phyloP scores from a whole-genome alignment of 306 rosid genomes.

The Parietaria judaica region DNA sequence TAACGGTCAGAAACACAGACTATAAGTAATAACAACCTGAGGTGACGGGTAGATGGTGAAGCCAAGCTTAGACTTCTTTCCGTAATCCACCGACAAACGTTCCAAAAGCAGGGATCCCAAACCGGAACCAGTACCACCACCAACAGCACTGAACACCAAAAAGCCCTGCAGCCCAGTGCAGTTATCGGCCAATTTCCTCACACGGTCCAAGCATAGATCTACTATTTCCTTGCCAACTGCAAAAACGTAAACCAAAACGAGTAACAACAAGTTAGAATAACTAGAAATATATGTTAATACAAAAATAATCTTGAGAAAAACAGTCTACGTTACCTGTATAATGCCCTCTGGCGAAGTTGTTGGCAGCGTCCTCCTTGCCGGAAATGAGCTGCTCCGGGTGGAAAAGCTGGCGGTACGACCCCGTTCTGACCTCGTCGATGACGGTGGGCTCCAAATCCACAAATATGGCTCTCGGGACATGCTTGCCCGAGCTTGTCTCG shows the following conservation, averaged over 20 bases:
- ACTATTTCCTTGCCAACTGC: constrained; percentile 87
- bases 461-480: constrained; percentile 89
- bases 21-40: constrained; percentile 41
- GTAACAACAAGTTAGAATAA: background rate
- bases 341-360: constrained; percentile 94
- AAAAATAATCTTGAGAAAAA: background rate
- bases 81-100: constrained; percentile 90
- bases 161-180: constrained; percentile 97
- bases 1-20: too few species aligned
- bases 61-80: constrained; percentile 89
- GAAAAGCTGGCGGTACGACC: constrained; percentile 80
- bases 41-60: constrained; percentile 99
- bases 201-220: constrained; percentile 92
- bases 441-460: constrained; percentile 97
- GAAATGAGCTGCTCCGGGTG: constrained; percentile 96
- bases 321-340: constrained; percentile 46
- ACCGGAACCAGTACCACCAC: constrained; percentile 98
- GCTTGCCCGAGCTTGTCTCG: constrained; percentile 91
- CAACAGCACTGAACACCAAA: constrained; percentile 90
- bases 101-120: constrained; percentile 80
- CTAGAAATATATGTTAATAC: background rate
- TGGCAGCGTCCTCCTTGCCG: constrained; percentile 98
- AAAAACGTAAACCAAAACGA: background rate
- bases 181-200: constrained; percentile 89
- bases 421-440: constrained; percentile 83